These are phyloP conservation scores for Botrytis elliptica DNA, from an alignment of 2,329 filamentous ascomycete species.

Conservation along the genomic window DNA sequence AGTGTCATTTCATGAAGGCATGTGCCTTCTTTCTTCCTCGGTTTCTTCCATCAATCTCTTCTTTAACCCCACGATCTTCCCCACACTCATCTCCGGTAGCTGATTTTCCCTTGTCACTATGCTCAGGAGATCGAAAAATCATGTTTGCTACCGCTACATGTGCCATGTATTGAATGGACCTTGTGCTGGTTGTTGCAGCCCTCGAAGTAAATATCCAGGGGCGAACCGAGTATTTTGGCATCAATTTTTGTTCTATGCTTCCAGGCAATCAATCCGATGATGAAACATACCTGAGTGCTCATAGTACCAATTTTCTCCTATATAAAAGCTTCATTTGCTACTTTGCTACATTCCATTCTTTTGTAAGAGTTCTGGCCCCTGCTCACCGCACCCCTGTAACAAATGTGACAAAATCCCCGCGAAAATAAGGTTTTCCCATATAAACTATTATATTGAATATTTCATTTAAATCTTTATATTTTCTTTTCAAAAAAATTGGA, in stretches of 20 bases:
- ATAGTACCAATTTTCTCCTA: not conserved
- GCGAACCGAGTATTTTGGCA: not conserved
- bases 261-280: not conserved
- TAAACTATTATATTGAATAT: no score
- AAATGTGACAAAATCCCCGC: no score
- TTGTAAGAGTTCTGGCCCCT: no score
- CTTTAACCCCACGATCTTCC: not conserved
- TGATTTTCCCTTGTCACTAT: not conserved
- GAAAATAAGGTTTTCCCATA: no score
- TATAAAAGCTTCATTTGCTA: not conserved
- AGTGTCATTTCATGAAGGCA: not conserved
- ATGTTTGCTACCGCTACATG: not conserved
- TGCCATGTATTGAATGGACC: not conserved
- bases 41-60: not conserved
- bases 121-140: not conserved
- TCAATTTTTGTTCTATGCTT: not conserved
- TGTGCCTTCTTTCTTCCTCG: not conserved
- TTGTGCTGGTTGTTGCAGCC: not conserved
- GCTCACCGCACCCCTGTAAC: no score
- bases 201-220: not conserved
- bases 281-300: not conserved
- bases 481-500: no score
- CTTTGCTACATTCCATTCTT: not conserved
- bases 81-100: slow-evolving; percentile 7
- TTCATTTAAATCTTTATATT: no score